Evolutionary conservation across 371 early-diverging fungal genomes (phyloP), one percentile per base, ranked within the genome.

Genomic region (Mucor indicus): DNA sequence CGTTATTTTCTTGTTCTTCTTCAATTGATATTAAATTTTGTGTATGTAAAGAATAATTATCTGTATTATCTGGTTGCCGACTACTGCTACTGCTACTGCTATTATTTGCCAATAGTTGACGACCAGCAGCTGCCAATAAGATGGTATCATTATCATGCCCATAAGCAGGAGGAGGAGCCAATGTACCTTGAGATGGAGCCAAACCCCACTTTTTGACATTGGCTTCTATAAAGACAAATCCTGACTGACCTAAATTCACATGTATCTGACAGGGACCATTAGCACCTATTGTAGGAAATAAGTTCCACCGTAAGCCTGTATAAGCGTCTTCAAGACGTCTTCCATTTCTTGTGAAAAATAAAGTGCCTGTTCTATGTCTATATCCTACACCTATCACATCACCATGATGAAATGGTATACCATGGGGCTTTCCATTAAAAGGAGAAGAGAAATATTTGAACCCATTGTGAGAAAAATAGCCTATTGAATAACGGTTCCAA

Each of bases 121-220:
- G 12, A 19, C 38, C 22, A 19, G 38, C 11, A 2, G 38, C 33
- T 7, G 50, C 57, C 19, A 56, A 50, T 20, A 83, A 56, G 15
- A 83, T 50, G 0, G 81, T 70, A 38, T 68, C 83, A 25, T 66
- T 62, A 48, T 80, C 83, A 2, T 56, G 53, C 2, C 83, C 83
- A 53, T 83, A 83, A 11, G 83, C 79, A 4, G 83, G 83, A 13
- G 90, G 88, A n/a, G 90, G 90, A 15, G 74, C 66, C 21, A 81
- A 48, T 5, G 81, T 73, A 7, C 88, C 89, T 53, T 84, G 79
- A 10, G 75, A 60, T 7, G 89, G 88, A 4, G 87, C 89, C 20
- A 89, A 57, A 0, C 89, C 89, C 89, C 89, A 89, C 48, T 84
- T 84, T 55, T 88, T 87, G 16, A 89, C 88, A 60, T 89, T 89